Percentiles rank a stretch among this genome's conserved stretches.
phyloP scores from a whole-genome alignment of 2,329 filamentous ascomycete species.

The Beauveria scarabaeidicola region DNA sequence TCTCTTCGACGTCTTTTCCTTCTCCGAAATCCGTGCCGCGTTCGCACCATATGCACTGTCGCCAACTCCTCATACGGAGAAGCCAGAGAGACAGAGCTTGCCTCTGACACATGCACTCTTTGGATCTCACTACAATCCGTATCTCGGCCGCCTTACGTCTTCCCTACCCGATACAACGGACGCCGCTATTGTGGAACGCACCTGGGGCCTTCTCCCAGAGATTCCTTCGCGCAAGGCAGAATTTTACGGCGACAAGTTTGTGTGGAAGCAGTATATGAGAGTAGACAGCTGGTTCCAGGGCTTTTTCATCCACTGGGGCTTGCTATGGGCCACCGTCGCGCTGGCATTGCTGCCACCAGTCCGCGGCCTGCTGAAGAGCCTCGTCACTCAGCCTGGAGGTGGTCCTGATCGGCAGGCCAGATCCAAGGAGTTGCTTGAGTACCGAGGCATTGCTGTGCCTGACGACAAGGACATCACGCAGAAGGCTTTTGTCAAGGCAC shows the following conservation, averaged over 20 bases:
- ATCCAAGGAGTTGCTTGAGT: slow-evolving; percentile 53
- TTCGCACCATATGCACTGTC: slow-evolving; percentile 48
- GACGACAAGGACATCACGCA: slow-evolving; percentile 40
- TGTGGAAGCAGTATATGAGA: slow-evolving; percentile 46
- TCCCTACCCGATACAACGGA: slow-evolving; percentile 44
- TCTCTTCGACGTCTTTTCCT: slow-evolving; percentile 43
- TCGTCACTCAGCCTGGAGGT: slow-evolving; percentile 45
- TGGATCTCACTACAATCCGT: slow-evolving; percentile 39
- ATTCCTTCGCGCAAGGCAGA: slow-evolving; percentile 35
- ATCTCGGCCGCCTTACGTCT: slow-evolving; percentile 48
- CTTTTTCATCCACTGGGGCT: slow-evolving; percentile 38
- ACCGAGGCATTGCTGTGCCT: slow-evolving; percentile 54
- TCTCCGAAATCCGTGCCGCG: slow-evolving; percentile 38
- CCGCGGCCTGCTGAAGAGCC: slow-evolving; percentile 33
- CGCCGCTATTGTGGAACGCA: slow-evolving; percentile 47
- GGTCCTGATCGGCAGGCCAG: slow-evolving; percentile 44
- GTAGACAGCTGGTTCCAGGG: slow-evolving; percentile 42
- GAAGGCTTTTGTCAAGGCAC: slow-evolving; percentile 46
- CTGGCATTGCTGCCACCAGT: slow-evolving; percentile 37
- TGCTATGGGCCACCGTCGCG: slow-evolving; percentile 35
- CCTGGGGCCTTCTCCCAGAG: slow-evolving; percentile 51
- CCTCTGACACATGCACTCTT: slow-evolving; percentile 38
- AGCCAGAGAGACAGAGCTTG: slow-evolving; percentile 19
- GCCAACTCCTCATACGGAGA: slow-evolving; percentile 39
- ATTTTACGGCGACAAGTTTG: slow-evolving; percentile 54